Evolutionary conservation across 805 yeast genomes (phyloP), one percentile per base, ranked within the genome.

Genomic region (Lipomyces chichibuensis): DNA sequence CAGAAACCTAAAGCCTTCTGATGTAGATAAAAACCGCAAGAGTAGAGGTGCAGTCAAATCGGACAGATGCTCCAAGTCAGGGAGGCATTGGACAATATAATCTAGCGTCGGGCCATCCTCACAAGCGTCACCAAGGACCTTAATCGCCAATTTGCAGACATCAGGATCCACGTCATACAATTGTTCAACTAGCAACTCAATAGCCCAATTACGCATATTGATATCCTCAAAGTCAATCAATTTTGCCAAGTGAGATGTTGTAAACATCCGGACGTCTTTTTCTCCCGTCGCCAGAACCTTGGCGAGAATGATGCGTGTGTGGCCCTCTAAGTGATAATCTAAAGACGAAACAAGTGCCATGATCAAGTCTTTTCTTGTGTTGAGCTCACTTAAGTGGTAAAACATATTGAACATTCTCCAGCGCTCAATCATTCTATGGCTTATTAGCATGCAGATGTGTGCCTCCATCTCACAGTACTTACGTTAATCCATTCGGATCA

Each of bases 391-490:
- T 63, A 92, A 84, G 72, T 91, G 91, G 72, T 89, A 88, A 62
- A 92, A 81, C 78, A 91, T 87, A 65, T 88, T 92, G 77, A 91
- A 91, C 66, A 94, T 83, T 72, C 92, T 89, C 95, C 97, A 91
- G 69, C 90, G 87, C 60, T 87, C 89, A 65, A 95, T 75, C 71
- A 94, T 81, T 17, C 55, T 52, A 52, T 23, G n/a, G 2, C 17
- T 25, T 5, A 14, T 52, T 29, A 25, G 32, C 33, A 23, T 11
- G 46, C 27, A 9, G 2, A 35, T 5, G 6, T 23, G 23, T 17
- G 5, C 20, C 5, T 32, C 14, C 35, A 27, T 33, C 25, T 52
- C 55, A 7, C 29, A 1, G 33, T 5, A 25, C 55, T 25, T 52
- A 52, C 56, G 81, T 81, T 29, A 90, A 77, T 0, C 99, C 99